These are phyloP conservation scores for Fusarium poae DNA, from an alignment of 2,329 filamentous ascomycete genomes.

Conservation along the genomic window DNA sequence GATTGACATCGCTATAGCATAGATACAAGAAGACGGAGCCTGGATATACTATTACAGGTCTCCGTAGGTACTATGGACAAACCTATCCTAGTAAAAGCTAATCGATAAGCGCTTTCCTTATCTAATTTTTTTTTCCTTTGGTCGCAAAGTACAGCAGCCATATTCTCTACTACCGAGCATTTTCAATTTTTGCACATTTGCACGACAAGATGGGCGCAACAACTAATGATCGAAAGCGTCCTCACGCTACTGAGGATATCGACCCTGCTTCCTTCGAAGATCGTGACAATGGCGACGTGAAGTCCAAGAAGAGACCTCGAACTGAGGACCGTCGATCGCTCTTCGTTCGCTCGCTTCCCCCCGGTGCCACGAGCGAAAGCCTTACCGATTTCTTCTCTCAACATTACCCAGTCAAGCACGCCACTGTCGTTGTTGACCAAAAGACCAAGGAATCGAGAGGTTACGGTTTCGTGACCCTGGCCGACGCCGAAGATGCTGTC, in stretches of 20 bases:
- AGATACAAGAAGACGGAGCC: not conserved
- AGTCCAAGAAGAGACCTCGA: conserved; percentile 66
- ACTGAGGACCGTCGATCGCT: conserved; percentile 77
- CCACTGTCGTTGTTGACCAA: conserved; percentile 89
- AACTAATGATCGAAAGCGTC: conserved; percentile 54
- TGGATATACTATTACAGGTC: not conserved
- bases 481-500: conserved; percentile 89
- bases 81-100: not conserved
- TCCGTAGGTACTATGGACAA: not conserved
- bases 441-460: conserved; percentile 89
- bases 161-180: conserved; percentile 7
- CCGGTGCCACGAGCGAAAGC: conserved; percentile 81
- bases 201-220: conserved; percentile 48
- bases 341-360: conserved; percentile 89
- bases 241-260: conserved; percentile 52
- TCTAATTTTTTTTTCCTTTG: conserved; percentile 33
- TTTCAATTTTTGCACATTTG: conserved; percentile 6
- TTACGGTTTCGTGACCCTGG: conserved; percentile 97
- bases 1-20: not conserved
- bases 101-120: conserved; percentile 29
- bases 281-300: conserved; percentile 51
- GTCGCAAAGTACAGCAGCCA: conserved; percentile 24
- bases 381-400: conserved; percentile 93
- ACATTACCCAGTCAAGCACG: conserved; percentile 94
- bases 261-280: conserved; percentile 50